A percentile compares a stretch with the other conserved stretches of the same genome.
These are phyloP conservation scores for Botryotinia convoluta DNA, from an alignment of 2,329 filamentous ascomycete genomes.

Conservation along the genomic window DNA sequence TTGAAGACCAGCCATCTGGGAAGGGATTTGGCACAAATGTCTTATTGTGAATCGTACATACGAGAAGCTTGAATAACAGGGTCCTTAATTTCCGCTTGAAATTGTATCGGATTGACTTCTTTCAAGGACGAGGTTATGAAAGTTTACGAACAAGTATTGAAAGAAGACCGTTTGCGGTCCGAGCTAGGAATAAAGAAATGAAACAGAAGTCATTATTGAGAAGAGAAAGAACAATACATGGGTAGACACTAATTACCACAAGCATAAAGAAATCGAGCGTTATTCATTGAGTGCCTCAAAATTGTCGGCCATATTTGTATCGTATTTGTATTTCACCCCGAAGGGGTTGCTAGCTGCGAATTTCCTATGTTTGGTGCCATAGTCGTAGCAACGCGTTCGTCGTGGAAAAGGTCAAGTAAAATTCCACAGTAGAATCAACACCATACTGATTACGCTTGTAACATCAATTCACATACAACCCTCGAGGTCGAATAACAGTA, in stretches of 20 bases:
- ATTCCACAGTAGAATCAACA: background rate
- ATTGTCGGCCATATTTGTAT: background rate
- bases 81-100: background rate
- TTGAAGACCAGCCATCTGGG: background rate
- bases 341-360: background rate
- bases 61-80: background rate
- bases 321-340: background rate
- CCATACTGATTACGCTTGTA: background rate
- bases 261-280: background rate
- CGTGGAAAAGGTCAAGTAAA: background rate
- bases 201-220: background rate
- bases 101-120: background rate
- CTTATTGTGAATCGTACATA: background rate
- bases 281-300: background rate
- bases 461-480: background rate
- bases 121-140: background rate
- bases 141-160: background rate
- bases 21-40: background rate
- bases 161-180: constrained; percentile 11
- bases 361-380: background rate
- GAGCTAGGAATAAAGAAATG: background rate
- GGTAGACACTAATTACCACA: background rate
- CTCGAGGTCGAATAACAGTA: background rate
- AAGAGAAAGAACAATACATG: background rate
- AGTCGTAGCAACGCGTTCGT: background rate